Evolutionary conservation across 345 rosid genomes (phyloP), one percentile per base, ranked within the genome.

Genomic region (Populus euphratica): DNA sequence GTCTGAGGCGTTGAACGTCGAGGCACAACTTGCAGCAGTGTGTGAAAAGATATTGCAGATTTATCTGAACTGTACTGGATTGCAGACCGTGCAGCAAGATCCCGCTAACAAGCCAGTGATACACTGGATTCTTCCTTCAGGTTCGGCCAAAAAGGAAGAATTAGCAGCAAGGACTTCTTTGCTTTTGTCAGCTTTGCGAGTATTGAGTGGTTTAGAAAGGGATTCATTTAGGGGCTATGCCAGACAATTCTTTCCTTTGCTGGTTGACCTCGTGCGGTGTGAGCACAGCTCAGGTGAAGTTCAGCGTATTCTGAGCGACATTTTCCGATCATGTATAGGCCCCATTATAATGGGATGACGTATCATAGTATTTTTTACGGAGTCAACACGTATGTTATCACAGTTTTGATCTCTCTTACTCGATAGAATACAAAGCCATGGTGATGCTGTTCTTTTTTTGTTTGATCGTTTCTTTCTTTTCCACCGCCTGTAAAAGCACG

Each of bases 271-370:
- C 54, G 90, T 93, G 76, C 81, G 86, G 81, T 85, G 90, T 68
- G 99, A 93, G 90, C 98, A 95, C 79, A 82, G 91, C 88, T 93
- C 99, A 0, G 86, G 89, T 70, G 93, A 95, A 83, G 91, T 91
- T 72, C 93, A 88, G 84, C 78, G n/a, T 70, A 82, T 89, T 73
- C 83, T 95, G 43, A 86, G 91, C 80, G 83, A 87, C 76, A 83
- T 93, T 80, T 92, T 94, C 79, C 85, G 77, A 75, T 88, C 94
- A 66, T 94, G 97, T 86, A 91, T 94, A 87, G 97, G 97, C 64
- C 94, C 97, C 69, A 80, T 90, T 65, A 71, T 90, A 77, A 76
- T 88, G 86, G 64, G 76, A 50, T 86, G 80, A 85, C 49, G 49
- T 36, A 49, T 70, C 36, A 27, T 5, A 14, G 65, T 13, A 11